Evolutionary conservation across 176 grass and related monocot genomes (phyloP), one percentile per base, ranked within the genome.

Genomic region (Saccharum officinarum): DNA sequence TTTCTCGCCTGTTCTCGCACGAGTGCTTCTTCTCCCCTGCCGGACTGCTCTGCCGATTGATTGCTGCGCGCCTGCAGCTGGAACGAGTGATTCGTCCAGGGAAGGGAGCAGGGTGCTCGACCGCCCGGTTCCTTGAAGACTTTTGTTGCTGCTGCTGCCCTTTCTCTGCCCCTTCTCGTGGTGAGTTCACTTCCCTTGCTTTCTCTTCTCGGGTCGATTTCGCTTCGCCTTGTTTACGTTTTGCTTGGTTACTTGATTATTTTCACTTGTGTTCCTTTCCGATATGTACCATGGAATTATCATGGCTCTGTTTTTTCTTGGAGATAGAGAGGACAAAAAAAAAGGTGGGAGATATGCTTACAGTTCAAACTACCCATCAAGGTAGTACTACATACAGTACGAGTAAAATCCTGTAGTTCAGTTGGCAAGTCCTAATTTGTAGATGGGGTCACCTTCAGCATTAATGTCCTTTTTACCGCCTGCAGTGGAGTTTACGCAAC

Each of bases 401-500:
- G 49, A 54, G 28, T 47, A 69, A 1, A 62, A 17, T 44, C 62
- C 73, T 62, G 61, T 60, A 68, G 54, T 82, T 76, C 39, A 46
- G 71, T 76, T 82, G 85, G 5, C 26, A 55, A 18, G 73, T 83
- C 73, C 0, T 10, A 77, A 41, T 90, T 45, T 26, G 41, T 17
- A 39, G 36, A 83, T 23, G 45, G 67, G 38, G 23, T 17, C 72
- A 1, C 66, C 10, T 59, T 90, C 79, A 45, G 23, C 69, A 44
- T 72, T 66, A 11, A 6, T 59, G 59, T 18, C 17, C 25, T 75
- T 34, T 54, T 13, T 41, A 68, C 73, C 72, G 73, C 54, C 69
- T 52, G n/a, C 12, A 26, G 49, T 50, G 25, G 62, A 63, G 60
- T 61, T 80, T 10, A 75, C 60, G 84, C 77, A 90, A 50, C 77